Evolutionary conservation across 345 rosid genomes (phyloP).

Genomic region (Balakata baccata): DNA sequence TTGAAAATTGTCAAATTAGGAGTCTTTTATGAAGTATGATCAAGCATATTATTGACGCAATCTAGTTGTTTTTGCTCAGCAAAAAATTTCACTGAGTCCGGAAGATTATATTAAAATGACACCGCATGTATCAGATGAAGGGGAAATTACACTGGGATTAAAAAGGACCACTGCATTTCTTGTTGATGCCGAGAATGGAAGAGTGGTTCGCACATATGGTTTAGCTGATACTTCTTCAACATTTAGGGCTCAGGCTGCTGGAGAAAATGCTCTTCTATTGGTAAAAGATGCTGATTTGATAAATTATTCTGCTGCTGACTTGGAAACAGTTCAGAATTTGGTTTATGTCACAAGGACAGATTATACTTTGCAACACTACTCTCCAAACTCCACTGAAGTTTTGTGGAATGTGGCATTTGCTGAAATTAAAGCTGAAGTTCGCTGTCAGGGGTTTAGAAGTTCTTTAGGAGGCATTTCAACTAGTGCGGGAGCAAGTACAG

Average conservation of each 20-base stretch:
- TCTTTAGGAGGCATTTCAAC: constrained; percentile 11
- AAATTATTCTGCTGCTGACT: constrained; percentile 12
- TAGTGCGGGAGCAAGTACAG: not conserved
- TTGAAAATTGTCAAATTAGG: not conserved
- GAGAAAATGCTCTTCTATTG: constrained; percentile 12
- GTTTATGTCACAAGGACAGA: constrained; percentile 29
- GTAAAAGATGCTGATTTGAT: constrained; percentile 9
- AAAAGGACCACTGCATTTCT: constrained; percentile 28
- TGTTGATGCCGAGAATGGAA: constrained; percentile 28
- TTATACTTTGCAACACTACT: constrained; percentile 22
- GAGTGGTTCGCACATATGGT: constrained; percentile 13
- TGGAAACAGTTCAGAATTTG: constrained; percentile 17
- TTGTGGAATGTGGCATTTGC: constrained; percentile 32
- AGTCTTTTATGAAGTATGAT: not conserved
- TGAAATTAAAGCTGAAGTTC: constrained; percentile 27
- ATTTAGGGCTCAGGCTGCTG: not conserved
- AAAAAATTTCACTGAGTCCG: constrained; percentile 19
- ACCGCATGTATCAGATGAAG: constrained; percentile 24
- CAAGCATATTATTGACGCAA: not conserved
- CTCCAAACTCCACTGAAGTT: constrained; percentile 24
- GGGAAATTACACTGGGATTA: constrained; percentile 23
- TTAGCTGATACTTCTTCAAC: constrained; percentile 9
- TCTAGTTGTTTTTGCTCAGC: not conserved
- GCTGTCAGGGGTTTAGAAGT: constrained; percentile 16
- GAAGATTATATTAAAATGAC: constrained; percentile 26